These are phyloP conservation scores for Nyctanthes arbortristis DNA, from an alignment of 257 asterid genomes.

Conservation along the genomic window DNA sequence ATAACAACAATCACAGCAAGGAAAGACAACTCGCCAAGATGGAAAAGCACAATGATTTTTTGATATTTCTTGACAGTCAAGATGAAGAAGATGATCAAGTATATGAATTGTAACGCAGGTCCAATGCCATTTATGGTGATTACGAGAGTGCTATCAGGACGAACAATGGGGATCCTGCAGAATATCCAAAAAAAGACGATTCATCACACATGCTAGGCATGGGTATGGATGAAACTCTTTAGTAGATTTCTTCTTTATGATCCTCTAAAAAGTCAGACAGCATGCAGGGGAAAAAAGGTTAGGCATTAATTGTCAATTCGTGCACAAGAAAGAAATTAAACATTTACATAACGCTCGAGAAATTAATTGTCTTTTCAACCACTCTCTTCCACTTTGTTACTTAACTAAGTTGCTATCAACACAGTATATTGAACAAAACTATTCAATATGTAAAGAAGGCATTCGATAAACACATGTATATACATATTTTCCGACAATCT, in stretches of 20 bases:
- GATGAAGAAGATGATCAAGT: constrained; percentile 44
- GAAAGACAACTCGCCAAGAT: constrained; percentile 20
- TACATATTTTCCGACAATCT: not conserved
- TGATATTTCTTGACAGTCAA: constrained; percentile 36
- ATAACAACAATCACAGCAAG: constrained; percentile 19
- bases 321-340: not conserved
- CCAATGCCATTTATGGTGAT: constrained; percentile 55
- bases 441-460: not conserved
- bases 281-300: too few species aligned
- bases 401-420: not conserved
- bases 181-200: constrained; percentile 70
- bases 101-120: constrained; percentile 36
- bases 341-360: too few species aligned
- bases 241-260: constrained; percentile 42
- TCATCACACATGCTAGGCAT: constrained; percentile 52
- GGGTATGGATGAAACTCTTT: constrained; percentile 80
- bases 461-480: not conserved
- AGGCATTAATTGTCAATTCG: too few species aligned
- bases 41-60: constrained; percentile 19
- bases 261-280: constrained; percentile 27
- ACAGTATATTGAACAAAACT: not conserved
- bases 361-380: constrained; percentile 31
- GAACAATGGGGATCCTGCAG: constrained; percentile 60
- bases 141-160: constrained; percentile 51
- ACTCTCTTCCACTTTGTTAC: constrained; percentile 11